Evolutionary conservation across 805 yeast genomes (phyloP), one percentile per base, ranked within the genome.

Genomic region (Candida khao-thaluensis): DNA sequence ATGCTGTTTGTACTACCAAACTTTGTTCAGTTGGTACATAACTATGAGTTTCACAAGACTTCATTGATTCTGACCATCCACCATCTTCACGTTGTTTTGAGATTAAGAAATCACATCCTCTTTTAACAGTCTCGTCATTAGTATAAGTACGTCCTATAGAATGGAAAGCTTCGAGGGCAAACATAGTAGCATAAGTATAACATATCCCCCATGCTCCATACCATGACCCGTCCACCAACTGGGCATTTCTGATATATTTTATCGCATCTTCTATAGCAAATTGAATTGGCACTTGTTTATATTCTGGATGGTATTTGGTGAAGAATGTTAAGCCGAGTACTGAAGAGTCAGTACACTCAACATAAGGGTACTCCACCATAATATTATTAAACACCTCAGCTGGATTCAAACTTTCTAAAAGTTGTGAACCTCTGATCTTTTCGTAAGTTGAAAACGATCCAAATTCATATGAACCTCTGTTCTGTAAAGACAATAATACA

Each of bases 201-300:
- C 99, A 93, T 4, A 93, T 82, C 25, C 99, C 99, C 99, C 99
- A 93, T 28, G 88, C 81, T 1, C 99, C 99, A 59, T 90, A 95
- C 98, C 98, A 93, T 10, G 95, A 81, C 0, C 99, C 99, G 60
- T 93, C 96, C 5, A 43, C 30, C 30, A 71, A 67, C 60, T 93
- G 99, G 2, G 77, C 76, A 2, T 67, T 60, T 35, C 75, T 76
- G 30, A 93, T 85, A 53, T 83, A 93, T 3, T 73, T 60, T 11
- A 87, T 72, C 0, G 96, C 98, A 38, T 79, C 71, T 3, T 76
- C 69, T 32, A 93, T 85, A 0, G 96, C 81, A n/a, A 64, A 44
- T 37, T 71, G 65, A 21, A 93, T 82, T 22, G 85, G 89, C 4
- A 69, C 73, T 4, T 72, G 62, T 43, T 85, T 76, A 56, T 93